phyloP scores from a whole-genome alignment of 2,329 filamentous ascomycete genomes.

The Botrytis byssoidea region DNA sequence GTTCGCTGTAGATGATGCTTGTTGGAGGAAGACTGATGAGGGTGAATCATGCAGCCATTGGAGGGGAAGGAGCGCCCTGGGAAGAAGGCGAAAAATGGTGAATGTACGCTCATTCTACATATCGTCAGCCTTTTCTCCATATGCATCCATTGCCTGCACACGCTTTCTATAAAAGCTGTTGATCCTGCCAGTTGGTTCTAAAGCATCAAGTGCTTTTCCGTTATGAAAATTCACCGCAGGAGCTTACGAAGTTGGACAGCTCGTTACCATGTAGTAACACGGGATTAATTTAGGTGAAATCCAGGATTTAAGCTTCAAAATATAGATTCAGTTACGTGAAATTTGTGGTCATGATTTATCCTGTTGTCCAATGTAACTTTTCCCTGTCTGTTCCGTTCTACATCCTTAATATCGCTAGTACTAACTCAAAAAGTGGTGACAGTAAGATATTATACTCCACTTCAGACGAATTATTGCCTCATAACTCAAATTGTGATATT shows the following conservation, averaged over 20 bases:
- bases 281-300: background rate
- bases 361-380: background rate
- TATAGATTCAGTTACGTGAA: fast-evolving
- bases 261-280: background rate
- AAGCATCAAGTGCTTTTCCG: background rate
- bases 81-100: background rate
- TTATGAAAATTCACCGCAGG: fast-evolving
- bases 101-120: background rate
- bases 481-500: background rate
- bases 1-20: background rate
- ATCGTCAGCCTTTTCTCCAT: background rate
- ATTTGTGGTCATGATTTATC: background rate
- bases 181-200: background rate
- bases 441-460: fast-evolving
- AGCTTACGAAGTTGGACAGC: background rate
- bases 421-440: background rate
- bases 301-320: background rate
- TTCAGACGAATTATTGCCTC: background rate
- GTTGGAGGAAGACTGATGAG: background rate
- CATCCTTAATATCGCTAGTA: background rate
- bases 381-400: background rate
- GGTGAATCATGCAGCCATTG: background rate
- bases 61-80: background rate
- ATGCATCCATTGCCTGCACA: background rate
- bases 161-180: background rate